Evolutionary conservation across 257 asterid species (phyloP).

Genomic region (Fraxinus cuspidata): DNA sequence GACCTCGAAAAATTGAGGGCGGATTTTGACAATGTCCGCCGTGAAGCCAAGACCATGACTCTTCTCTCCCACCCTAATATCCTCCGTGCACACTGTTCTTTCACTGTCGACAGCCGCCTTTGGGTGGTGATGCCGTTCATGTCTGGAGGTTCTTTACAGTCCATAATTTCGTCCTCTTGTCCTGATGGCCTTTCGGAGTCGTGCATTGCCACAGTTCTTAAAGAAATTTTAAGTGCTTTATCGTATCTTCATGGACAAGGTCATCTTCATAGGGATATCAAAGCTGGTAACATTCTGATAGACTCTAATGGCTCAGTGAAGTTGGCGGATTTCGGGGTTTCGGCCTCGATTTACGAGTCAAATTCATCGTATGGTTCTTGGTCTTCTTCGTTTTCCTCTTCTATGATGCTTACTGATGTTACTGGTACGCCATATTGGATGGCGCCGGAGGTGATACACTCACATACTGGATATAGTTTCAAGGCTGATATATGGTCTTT

Average conservation of each 20-base stretch:
- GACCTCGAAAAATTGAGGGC: constrained; percentile 47
- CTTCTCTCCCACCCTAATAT: constrained; percentile 84
- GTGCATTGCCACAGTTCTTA: constrained; percentile 65
- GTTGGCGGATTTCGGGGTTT: constrained; percentile 84
- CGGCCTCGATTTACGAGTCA: constrained; percentile 71
- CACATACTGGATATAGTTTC: constrained; percentile 69
- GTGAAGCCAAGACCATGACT: constrained; percentile 71
- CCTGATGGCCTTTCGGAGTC: constrained; percentile 76
- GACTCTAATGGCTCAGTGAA: constrained; percentile 68
- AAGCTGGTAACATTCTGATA: constrained; percentile 70
- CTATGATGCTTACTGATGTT: constrained; percentile 56
- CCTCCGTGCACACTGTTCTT: constrained; percentile 78
- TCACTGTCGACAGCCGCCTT: constrained; percentile 59
- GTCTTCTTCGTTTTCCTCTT: constrained; percentile 35
- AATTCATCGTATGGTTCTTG: constrained; percentile 22
- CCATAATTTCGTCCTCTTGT: constrained; percentile 62
- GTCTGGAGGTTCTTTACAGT: constrained; percentile 80
- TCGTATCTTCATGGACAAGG: constrained; percentile 81
- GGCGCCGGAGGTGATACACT: constrained; percentile 89
- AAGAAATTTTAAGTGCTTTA: constrained; percentile 54
- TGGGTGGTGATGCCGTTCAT: constrained; percentile 97
- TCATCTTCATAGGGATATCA: constrained; percentile 74
- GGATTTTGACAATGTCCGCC: constrained; percentile 35
- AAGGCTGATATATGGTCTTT: constrained; percentile 96
- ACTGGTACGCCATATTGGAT: constrained; percentile 89